These are phyloP conservation scores for Melanomma pulvis-pyrius DNA, from an alignment of 495 filamentous ascomycete genomes.

Conservation along the genomic window DNA sequence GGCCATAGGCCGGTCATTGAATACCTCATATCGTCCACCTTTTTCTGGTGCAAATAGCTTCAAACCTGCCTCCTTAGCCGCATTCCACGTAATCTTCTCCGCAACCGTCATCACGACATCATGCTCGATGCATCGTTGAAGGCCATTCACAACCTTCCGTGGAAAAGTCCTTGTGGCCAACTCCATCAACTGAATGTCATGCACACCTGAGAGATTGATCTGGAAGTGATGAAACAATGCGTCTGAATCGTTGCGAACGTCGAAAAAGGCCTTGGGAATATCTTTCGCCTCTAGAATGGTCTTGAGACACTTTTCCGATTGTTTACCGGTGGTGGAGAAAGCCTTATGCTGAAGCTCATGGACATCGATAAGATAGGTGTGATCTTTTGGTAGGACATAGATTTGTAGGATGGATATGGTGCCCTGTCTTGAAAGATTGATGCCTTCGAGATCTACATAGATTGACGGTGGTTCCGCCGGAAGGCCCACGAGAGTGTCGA, in stretches of 20 bases:
- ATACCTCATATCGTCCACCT: conserved; percentile 52
- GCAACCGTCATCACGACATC: background rate
- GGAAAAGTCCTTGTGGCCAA: background rate
- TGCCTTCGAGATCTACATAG: conserved; percentile 61
- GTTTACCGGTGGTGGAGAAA: conserved; percentile 47
- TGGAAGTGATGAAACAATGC: conserved; percentile 54
- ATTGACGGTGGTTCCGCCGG: conserved; percentile 28
- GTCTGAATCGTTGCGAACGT: conserved; percentile 60
- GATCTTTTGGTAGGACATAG: conserved; percentile 44
- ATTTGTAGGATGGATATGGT: conserved; percentile 54
- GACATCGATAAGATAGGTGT: conserved; percentile 57
- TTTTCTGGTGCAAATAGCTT: conserved; percentile 46
- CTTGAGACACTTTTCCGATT: conserved; percentile 51
- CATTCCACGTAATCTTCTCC: background rate
- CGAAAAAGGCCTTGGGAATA: conserved; percentile 58
- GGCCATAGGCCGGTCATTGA: conserved; percentile 50
- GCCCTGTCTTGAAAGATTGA: conserved; percentile 53
- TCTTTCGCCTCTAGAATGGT: conserved; percentile 39
- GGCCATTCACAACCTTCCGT: background rate
- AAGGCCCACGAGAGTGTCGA: background rate
- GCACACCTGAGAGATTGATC: conserved; percentile 45
- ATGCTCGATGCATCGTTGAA: background rate
- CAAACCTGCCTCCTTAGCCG: conserved; percentile 1
- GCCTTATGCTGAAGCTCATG: conserved; percentile 48
- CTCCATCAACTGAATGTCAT: conserved; percentile 63